Evolutionary conservation across 2,329 filamentous ascomycete species (phyloP).

Genomic region (Magnaporthales sp.): DNA sequence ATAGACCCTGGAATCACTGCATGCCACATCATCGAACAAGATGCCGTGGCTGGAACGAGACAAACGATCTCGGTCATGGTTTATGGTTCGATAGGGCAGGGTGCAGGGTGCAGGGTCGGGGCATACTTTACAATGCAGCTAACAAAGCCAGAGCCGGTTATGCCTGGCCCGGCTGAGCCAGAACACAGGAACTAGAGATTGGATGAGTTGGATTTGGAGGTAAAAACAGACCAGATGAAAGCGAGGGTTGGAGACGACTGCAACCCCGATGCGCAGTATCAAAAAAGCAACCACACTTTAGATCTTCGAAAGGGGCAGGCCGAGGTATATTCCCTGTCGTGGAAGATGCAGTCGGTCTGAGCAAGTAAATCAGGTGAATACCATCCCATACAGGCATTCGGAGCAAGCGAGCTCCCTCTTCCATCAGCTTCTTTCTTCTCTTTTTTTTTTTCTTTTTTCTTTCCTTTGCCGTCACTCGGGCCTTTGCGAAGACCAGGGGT

Average conservation of each 20-base stretch:
- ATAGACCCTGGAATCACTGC: neutral
- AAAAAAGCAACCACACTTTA: neutral
- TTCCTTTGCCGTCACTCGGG: too few relatives aligned
- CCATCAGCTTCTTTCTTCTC: neutral
- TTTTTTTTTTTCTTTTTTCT: neutral
- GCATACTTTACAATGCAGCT: neutral
- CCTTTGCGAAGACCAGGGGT: too few relatives aligned
- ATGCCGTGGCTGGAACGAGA: neutral
- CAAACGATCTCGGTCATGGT: neutral
- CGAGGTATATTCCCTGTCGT: neutral
- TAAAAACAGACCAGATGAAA: neutral
- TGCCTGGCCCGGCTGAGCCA: neutral
- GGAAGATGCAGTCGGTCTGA: neutral
- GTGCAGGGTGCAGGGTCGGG: neutral
- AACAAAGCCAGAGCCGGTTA: neutral
- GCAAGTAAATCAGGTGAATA: neutral
- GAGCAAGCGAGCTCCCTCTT: neutral
- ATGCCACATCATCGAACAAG: neutral
- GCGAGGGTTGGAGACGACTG: neutral
- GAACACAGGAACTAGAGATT: neutral
- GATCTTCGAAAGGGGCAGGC: neutral
- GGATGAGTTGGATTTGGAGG: neutral
- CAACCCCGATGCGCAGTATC: neutral
- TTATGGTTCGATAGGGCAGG: neutral
- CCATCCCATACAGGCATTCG: neutral